These are phyloP conservation scores for Diaporthe australafricana DNA, from an alignment of 2,329 filamentous ascomycete species.

Conservation along the genomic window DNA sequence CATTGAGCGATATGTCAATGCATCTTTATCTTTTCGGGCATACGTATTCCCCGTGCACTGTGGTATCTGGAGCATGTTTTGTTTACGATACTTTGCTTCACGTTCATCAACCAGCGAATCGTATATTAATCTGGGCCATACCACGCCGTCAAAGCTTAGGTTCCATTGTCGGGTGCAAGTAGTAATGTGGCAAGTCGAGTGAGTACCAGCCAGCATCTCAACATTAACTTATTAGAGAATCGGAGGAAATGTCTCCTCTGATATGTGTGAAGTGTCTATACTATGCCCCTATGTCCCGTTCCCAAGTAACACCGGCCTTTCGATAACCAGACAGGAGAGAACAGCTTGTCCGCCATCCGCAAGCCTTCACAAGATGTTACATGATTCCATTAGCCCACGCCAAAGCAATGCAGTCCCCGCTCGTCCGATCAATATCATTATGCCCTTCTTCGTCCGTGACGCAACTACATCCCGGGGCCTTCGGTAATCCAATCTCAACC, in stretches of 20 bases:
- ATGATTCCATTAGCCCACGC: not conserved
- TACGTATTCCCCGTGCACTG: not conserved
- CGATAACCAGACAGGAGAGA: not conserved
- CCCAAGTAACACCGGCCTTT: not conserved
- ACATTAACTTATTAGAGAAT: constrained; percentile 17
- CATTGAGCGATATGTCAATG: not conserved
- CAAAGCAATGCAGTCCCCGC: constrained; percentile 3
- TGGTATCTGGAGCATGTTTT: not conserved
- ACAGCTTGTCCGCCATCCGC: not conserved
- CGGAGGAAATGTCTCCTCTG: not conserved
- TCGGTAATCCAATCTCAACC: not conserved
- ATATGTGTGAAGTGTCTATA: not conserved
- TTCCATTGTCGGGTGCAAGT: too few relatives aligned
- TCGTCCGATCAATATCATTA: not conserved
- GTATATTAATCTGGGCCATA: not conserved
- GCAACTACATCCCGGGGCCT: not conserved
- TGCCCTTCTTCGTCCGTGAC: not conserved
- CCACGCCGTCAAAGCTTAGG: not conserved
- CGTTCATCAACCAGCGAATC: not conserved
- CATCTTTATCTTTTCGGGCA: not conserved
- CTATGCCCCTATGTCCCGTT: not conserved
- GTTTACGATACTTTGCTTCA: not conserved
- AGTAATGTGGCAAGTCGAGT: not conserved
- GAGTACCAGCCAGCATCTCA: not conserved
- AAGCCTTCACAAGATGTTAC: not conserved